These are phyloP conservation scores for Arthonia radiata DNA, from an alignment of 495 filamentous ascomycete genomes.

Conservation along the genomic window DNA sequence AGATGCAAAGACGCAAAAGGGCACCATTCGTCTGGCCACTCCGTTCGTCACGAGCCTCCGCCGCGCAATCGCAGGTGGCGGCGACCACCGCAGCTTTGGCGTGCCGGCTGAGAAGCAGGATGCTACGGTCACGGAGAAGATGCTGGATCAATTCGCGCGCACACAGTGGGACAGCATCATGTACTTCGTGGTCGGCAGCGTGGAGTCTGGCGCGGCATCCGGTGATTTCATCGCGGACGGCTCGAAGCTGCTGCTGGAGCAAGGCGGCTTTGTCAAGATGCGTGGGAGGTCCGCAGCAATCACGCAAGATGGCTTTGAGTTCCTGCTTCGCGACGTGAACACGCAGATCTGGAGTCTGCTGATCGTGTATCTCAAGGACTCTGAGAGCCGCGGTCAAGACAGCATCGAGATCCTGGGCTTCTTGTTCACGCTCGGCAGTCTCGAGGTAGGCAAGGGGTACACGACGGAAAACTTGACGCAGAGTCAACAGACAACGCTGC, in stretches of 20 bases:
- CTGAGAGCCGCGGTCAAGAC: constrained; percentile 35
- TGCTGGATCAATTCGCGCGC: constrained; percentile 68
- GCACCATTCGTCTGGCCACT: constrained; percentile 42
- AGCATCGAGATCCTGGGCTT: constrained; percentile 84
- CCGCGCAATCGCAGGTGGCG: constrained; percentile 65
- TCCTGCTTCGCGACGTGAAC: constrained; percentile 81
- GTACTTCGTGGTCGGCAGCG: constrained; percentile 72
- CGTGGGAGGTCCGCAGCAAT: constrained; percentile 36
- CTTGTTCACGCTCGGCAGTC: constrained; percentile 78
- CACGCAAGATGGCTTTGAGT: constrained; percentile 78
- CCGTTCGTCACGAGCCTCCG: constrained; percentile 56
- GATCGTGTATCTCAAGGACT: constrained; percentile 73
- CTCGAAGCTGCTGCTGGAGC: constrained; percentile 57
- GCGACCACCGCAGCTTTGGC: constrained; percentile 68
- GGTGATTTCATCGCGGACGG: constrained; percentile 40
- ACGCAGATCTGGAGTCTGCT: constrained; percentile 91
- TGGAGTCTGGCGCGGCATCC: constrained; percentile 25
- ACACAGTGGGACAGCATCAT: constrained; percentile 87
- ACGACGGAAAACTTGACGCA: constrained; percentile 52
- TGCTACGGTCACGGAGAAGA: constrained; percentile 32
- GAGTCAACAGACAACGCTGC: constrained; percentile 64
- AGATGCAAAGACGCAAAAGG: constrained; percentile 29
- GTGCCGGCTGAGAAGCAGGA: constrained; percentile 43
- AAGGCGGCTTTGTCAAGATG: constrained; percentile 55
- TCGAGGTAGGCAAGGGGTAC: constrained; percentile 79